Base-by-base conservation (phyloP, 1,139 yeast species). In the Saccharomycopsis phalli region DNA sequence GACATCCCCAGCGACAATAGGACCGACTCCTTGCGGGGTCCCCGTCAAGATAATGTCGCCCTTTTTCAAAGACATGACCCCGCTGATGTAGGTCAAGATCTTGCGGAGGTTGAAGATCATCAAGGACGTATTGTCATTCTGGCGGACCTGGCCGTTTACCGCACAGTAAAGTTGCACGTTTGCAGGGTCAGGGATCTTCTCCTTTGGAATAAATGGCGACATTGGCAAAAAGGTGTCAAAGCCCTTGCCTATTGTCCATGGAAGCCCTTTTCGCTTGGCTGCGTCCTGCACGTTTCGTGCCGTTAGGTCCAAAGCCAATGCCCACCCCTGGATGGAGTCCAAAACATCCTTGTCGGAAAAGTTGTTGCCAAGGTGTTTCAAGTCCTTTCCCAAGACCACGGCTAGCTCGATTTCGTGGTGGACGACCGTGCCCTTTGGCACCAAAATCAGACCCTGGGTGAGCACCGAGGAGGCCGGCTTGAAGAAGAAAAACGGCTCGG, bases 21-120 rank as follows among this genome's bases (percentile, higher is more conserved):
- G 66, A 10, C 97, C 96, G 8, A 91, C 99, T n/a, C 99, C 99
- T 60, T 88, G 86, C 34, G 98, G 98, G 1, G 98, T 91, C 11
- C 98, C 98, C 0, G 97, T 91, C 46, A 88, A 68, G 45, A 91
- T 80, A 51, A 91, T 70, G 56, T 91, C 97, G 19, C 96, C 96
- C 46, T 86, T 80, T 53, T 87, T 77, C 45, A 91, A 66, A 2
- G 96, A 84, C 93, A 91, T 88, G 51, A 86, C 78, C 14, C 79
- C 63, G 7, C 95, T 82, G 76, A 88, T 81, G 44, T 82, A 76
- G 44, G 82, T 71, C 49, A 91, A 66, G 48, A 93, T 79, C 51
- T 74, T 71, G 52, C 88, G 93, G 53, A 91, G 77, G 36, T 88
- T 81, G 70, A 83, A 87, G 45, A 91, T 64, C 98, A 91, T 91